Evolutionary conservation across 129 eudicot species (phyloP).

Genomic region (Daucus carota): DH1_v3.0 NC_030382.2:33255501-33256000

Average conservation of each 20-base stretch:
- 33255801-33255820: slow-evolving; percentile 81
- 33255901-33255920: not conserved
- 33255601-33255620: slow-evolving; percentile 18
- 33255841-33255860: slow-evolving; percentile 89
- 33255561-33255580: slow-evolving; percentile 8
- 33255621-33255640: not conserved
- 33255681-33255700: not conserved
- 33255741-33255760: not conserved
- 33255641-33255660: not conserved
- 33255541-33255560: slow-evolving; percentile 2
- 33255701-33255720: not conserved
- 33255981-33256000: too few relatives aligned
- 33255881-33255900: not conserved
- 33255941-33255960: not conserved
- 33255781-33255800: slow-evolving; percentile 17
- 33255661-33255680: not conserved
- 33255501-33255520: slow-evolving; percentile 62
- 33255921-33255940: not conserved
- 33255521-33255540: slow-evolving; percentile 48
- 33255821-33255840: slow-evolving; percentile 86
- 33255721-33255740: not conserved
- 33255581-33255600: slow-evolving; percentile 28
- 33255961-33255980: not conserved
- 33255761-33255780: slow-evolving; percentile 8
- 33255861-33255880: not conserved